A percentile compares a stretch with the other conserved stretches of the same genome.
Evolutionary conservation across 345 rosid genomes (phyloP).

Genomic region (Salix exigua): DNA sequence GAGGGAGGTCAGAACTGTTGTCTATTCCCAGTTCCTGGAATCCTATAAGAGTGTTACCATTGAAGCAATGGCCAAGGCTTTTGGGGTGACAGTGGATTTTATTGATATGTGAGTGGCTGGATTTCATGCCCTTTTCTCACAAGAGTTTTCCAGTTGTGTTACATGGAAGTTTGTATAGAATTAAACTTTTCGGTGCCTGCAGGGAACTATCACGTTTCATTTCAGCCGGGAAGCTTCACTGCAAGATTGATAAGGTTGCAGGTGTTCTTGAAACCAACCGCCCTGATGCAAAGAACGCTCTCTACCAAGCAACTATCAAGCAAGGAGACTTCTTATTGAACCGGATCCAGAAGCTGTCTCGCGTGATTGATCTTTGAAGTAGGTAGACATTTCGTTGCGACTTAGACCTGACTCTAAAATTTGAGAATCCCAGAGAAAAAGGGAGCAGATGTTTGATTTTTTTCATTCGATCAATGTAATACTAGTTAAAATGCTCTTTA

Average conservation of each 20-base stretch:
- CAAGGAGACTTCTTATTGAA: conserved; percentile 96
- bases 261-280: conserved; percentile 97
- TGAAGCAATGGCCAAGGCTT: conserved; percentile 97
- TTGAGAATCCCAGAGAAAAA: conserved; percentile 7
- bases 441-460: not conserved
- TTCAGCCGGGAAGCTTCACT: conserved; percentile 96
- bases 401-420: conserved; percentile 6
- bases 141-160: not conserved
- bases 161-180: not conserved
- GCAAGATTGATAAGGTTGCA: conserved; percentile 99
- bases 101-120: conserved; percentile 76
- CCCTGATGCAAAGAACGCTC: conserved; percentile 97
- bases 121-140: not conserved
- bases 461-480: conserved; percentile 9
- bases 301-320: conserved; percentile 96
- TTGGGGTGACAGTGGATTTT: conserved; percentile 88
- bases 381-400: not conserved
- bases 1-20: conserved; percentile 93
- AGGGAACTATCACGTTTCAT: conserved; percentile 97
- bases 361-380: conserved; percentile 83
- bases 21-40: conserved; percentile 93
- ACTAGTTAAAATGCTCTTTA: conserved; percentile 1
- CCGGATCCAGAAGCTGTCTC: conserved; percentile 95
- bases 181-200: conserved; percentile 12
- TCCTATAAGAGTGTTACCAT: conserved; percentile 96